Base-by-base conservation (phyloP, 2,329 filamentous ascomycete species). In the Aspergillus sclerotialis region DNA sequence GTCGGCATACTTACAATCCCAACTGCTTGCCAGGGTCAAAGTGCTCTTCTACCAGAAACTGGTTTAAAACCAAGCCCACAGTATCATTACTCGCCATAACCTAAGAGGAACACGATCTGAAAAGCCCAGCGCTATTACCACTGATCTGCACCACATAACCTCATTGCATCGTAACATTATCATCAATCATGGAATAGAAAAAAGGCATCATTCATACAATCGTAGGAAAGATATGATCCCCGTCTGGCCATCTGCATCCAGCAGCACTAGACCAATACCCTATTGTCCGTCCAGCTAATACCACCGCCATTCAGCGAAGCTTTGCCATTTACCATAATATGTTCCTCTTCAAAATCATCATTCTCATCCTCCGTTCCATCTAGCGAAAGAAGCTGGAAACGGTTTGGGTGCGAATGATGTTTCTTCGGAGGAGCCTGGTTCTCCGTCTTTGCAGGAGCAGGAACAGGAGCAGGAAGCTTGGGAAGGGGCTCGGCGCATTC, bases 401-500 rank as follows among this genome's bases (percentile, higher is more conserved):
- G 74, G 49, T 85, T 85, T 35, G 67, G 53, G 24, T 42, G 42
- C 25, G 48, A 42, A 36, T 37, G 35, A 14, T 36, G 33, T 44
- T 61, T 68, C 39, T 63, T 66, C n/a, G 54, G 42, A 9, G 44
- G 41, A 8, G 48, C 32, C 13, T 44, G 46, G 13, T 56, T 50
- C 25, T 42, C 44, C 33, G 38, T 55, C 42, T 44, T 56, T 28
- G 48, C 43, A 32, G 52, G 24, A 46, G 50, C 52, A 45, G 61
- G 55, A 23, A 43, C 42, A 23, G 19, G 10, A 6, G 19, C 7
- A 23, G 10, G 7, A 23, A 23, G 19, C 33, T 45, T 57, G 27
- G 67, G 64, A 30, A 82, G 56, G 1, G 79, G 70, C 36, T 73
- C 70, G 24, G 76, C 74, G 52, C 86, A 93, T 46, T 89, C 83